These are phyloP conservation scores for Penicillium coprophilum DNA, from an alignment of 495 filamentous ascomycete genomes.

Conservation along the genomic window DNA sequence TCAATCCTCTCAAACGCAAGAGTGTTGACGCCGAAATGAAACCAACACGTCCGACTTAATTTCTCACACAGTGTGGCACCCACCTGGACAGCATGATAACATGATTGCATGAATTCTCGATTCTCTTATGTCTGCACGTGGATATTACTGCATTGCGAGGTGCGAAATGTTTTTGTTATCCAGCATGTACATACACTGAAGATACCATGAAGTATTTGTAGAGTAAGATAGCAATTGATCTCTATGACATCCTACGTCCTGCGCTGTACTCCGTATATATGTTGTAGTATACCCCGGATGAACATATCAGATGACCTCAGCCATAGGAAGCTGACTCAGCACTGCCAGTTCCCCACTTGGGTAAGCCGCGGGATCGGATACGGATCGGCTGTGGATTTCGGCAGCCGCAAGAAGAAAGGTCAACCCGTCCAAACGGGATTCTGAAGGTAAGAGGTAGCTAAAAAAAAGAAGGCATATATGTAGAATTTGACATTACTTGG, in stretches of 20 bases:
- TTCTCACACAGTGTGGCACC: background rate
- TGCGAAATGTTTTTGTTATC: conserved; percentile 8
- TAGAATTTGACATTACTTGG: background rate
- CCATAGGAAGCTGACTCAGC: background rate
- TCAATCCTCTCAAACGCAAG: conserved; percentile 40
- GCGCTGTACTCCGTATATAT: no score
- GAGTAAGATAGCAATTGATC: background rate
- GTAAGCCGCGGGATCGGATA: conserved; percentile 9
- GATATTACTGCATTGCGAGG: conserved; percentile 24
- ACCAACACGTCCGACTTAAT: background rate
- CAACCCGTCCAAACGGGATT: background rate
- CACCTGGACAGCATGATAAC: conserved; percentile 12
- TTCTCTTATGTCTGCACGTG: conserved; percentile 5
- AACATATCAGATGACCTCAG: background rate
- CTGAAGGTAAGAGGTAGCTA: background rate
- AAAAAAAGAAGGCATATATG: background rate
- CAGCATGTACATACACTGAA: conserved; percentile 24
- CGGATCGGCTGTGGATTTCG: conserved; percentile 14
- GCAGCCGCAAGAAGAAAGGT: conserved; percentile 6
- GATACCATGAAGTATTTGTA: conserved; percentile 22
- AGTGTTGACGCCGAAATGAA: conserved; percentile 22
- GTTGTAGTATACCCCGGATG: background rate
- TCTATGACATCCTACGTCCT: no score
- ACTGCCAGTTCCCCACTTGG: background rate
- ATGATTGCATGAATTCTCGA: conserved; percentile 5